Percentiles rank a stretch among this genome's conserved stretches.
phyloP scores from a whole-genome alignment of 306 rosid species.

The Begonia fuchsioides region DNA sequence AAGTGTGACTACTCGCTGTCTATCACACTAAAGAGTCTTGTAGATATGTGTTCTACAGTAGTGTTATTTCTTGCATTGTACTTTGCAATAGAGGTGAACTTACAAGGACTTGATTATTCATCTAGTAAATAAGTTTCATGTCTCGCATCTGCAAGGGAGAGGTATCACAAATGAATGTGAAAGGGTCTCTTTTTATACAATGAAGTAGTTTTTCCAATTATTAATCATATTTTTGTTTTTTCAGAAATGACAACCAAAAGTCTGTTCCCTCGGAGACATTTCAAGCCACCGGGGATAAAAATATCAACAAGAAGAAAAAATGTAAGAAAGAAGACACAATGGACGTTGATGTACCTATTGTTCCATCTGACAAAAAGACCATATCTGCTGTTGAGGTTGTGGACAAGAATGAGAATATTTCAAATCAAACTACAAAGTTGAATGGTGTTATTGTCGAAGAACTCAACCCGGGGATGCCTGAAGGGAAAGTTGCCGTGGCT shows the following conservation, averaged over 20 bases:
- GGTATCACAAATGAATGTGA: not conserved
- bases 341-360: conserved; percentile 16
- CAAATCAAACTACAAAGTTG: conserved; percentile 33
- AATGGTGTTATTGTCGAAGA: conserved; percentile 47
- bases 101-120: not conserved
- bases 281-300: conserved; percentile 20
- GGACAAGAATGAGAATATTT: conserved; percentile 14
- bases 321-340: conserved; percentile 19
- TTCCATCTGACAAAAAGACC: conserved; percentile 15
- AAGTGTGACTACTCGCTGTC: conserved; percentile 10
- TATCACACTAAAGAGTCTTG: not conserved
- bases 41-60: not conserved
- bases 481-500: conserved; percentile 47
- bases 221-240: not conserved
- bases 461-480: conserved; percentile 41
- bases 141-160: not conserved
- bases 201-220: not conserved
- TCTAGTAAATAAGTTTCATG: not conserved
- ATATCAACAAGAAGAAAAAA: conserved; percentile 43
- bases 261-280: conserved; percentile 21
- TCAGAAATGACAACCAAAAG: conserved; percentile 22
- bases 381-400: conserved; percentile 11
- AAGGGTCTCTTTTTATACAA: not conserved
- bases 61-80: not conserved
- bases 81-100: not conserved